These are phyloP conservation scores for Trichoderma parareesei DNA, from an alignment of 495 filamentous ascomycete genomes.

Conservation along the genomic window DNA sequence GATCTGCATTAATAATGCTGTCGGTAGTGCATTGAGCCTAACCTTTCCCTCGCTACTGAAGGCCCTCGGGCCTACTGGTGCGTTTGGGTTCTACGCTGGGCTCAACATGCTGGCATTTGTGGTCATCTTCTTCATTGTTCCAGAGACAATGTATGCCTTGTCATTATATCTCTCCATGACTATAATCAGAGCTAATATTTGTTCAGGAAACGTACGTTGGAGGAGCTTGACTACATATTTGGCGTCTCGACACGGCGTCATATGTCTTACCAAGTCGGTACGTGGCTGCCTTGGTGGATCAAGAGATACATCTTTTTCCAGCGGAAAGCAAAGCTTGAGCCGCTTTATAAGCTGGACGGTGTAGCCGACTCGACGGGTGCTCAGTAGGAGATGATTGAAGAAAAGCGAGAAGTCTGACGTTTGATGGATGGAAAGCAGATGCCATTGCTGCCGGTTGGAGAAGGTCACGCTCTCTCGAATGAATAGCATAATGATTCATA, in stretches of 20 bases:
- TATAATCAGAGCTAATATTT: slow-evolving; percentile 13
- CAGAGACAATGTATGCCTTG: slow-evolving; percentile 41
- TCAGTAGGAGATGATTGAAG: background rate
- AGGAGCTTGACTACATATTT: slow-evolving; percentile 47
- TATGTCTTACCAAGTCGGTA: slow-evolving; percentile 37
- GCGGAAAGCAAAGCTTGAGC: slow-evolving; percentile 26
- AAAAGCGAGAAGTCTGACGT: too few relatives aligned
- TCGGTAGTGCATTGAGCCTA: slow-evolving; percentile 45
- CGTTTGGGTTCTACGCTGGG: slow-evolving; percentile 53
- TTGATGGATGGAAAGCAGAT: too few relatives aligned
- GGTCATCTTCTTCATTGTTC: slow-evolving; percentile 47
- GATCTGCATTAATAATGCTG: slow-evolving; percentile 40
- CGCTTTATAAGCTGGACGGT: slow-evolving; percentile 32
- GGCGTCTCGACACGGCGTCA: slow-evolving; percentile 43
- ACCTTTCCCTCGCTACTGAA: slow-evolving; percentile 45
- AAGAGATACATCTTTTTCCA: slow-evolving; percentile 40
- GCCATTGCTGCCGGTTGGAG: too few relatives aligned
- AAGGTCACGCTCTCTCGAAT: too few relatives aligned
- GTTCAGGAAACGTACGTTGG: slow-evolving; percentile 36
- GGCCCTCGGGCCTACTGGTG: slow-evolving; percentile 46
- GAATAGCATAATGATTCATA: too few relatives aligned
- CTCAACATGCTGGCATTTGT: slow-evolving; percentile 51
- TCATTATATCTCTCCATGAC: slow-evolving; percentile 15
- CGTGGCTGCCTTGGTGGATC: slow-evolving; percentile 38
- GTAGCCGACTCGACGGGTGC: background rate